Evolutionary conservation across 495 filamentous ascomycete genomes (phyloP), one percentile per base, ranked within the genome.

Genomic region (Podospora tetraspora): DNA sequence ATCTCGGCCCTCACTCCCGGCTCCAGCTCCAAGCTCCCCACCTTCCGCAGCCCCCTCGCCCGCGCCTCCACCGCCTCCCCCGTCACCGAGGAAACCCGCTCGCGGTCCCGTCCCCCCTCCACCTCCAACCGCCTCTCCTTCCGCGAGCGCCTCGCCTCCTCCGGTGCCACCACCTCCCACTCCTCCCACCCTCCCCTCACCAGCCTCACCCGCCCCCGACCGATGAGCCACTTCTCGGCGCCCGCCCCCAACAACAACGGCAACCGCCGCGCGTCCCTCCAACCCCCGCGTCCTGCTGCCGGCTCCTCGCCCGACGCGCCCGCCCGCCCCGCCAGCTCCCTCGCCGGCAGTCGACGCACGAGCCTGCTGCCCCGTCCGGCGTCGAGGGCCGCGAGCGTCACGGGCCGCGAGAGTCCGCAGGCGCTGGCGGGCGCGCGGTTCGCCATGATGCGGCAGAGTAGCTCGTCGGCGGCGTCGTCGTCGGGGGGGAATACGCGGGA

Each of bases 361-460:
- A 87, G 84, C 66, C 68, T 87, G 68, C 78, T 88, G 3, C 85
- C 86, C 30, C 79, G 83, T 67, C 83, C 85, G 1, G 81, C 68
- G 63, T 70, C 74, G 19, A 66, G 37, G 29, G 43, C 43, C 6
- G 32, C 32, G 16, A 66, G 69, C 16, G 16, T 70, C 3, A 73
- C 73, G 3, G 80, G 80, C 6, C 71, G 79, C n/a, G 70, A 76
- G 59, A 80, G 78, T 24, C 79, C 80, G 10, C 80, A 83, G 57
- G 77, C 79, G 9, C 57, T 79, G 0, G 79, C 78, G 0, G 80
- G 78, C 10, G 79, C 81, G 1, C 65, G 80, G 56, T 63, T 71
- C 62, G 80, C 80, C 24, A 82, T 79, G 79, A 82, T 79, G 79
- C 68, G 74, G 10, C 69, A 74, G 64, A 71, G 68, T 25, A 78